These are phyloP conservation scores for Cyclanthera cordifolia DNA, from an alignment of 306 rosid species.

Conservation along the genomic window DNA sequence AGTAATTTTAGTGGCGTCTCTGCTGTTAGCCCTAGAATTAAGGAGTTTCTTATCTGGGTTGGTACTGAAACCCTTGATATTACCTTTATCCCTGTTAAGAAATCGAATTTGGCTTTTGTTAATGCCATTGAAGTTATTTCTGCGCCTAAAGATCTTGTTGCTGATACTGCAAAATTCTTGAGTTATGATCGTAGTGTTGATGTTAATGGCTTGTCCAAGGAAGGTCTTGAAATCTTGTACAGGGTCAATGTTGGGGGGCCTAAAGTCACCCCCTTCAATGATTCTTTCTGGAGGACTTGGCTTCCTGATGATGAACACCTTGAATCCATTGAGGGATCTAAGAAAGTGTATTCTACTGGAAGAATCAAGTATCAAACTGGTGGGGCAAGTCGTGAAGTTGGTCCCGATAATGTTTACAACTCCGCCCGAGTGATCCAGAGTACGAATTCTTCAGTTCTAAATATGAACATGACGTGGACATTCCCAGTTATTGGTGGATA, in stretches of 20 bases:
- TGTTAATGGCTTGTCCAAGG: slow-evolving; percentile 37
- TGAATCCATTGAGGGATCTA: slow-evolving; percentile 33
- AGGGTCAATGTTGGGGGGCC: slow-evolving; percentile 78
- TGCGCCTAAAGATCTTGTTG: slow-evolving; percentile 76
- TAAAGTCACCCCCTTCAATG: slow-evolving; percentile 88
- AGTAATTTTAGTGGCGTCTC: slow-evolving; percentile 24
- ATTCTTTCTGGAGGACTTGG: slow-evolving; percentile 90
- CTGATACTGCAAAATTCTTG: slow-evolving; percentile 40
- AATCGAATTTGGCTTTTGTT: slow-evolving; percentile 51
- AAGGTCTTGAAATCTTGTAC: slow-evolving; percentile 58
- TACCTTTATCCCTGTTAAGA: slow-evolving; percentile 41
- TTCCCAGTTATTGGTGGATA: slow-evolving; percentile 46
- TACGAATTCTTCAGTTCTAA: slow-evolving; percentile 42
- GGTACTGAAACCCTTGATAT: slow-evolving; percentile 38
- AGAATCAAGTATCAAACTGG: slow-evolving; percentile 54
- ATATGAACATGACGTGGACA: slow-evolving; percentile 66
- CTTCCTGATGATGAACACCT: slow-evolving; percentile 52
- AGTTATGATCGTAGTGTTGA: slow-evolving; percentile 13
- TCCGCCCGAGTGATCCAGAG: slow-evolving; percentile 62
- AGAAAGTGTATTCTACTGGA: slow-evolving; percentile 50
- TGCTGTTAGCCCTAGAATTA: slow-evolving; percentile 24
- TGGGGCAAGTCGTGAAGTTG: slow-evolving; percentile 79
- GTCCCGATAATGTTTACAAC: slow-evolving; percentile 82
- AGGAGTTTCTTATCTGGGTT: slow-evolving; percentile 52
- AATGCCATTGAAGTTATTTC: slow-evolving; percentile 91